A percentile compares a stretch with the other conserved stretches of the same genome.
phyloP scores from a whole-genome alignment of 345 rosid genomes.

The Linum tenue region DNA sequence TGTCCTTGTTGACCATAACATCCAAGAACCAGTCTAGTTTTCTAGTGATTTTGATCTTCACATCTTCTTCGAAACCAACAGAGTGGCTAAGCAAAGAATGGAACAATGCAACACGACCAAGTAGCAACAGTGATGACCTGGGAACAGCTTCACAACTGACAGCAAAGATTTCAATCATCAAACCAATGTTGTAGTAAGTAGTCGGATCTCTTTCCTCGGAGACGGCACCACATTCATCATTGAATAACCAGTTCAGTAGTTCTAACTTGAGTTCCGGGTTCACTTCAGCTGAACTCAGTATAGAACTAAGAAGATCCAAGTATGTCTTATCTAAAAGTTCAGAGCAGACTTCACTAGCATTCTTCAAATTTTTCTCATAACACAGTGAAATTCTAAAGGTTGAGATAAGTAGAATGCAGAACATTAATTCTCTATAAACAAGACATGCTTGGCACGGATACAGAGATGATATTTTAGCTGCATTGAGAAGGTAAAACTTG shows the following conservation, averaged over 20 bases:
- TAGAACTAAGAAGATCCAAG: slow-evolving; percentile 46
- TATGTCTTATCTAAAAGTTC: slow-evolving; percentile 73
- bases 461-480: slow-evolving; percentile 58
- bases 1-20: slow-evolving; percentile 41
- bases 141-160: slow-evolving; percentile 30
- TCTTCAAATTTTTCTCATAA: slow-evolving; percentile 35
- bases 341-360: slow-evolving; percentile 55
- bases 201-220: slow-evolving; percentile 19
- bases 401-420: slow-evolving; percentile 47
- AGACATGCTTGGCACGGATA: slow-evolving; percentile 59
- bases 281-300: slow-evolving; percentile 51
- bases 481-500: slow-evolving; percentile 80
- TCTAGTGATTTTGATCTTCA: slow-evolving; percentile 33
- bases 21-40: slow-evolving; percentile 71
- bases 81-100: slow-evolving; percentile 51
- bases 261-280: slow-evolving; percentile 44
- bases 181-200: slow-evolving; percentile 17
- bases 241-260: slow-evolving; percentile 56
- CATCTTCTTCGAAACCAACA: slow-evolving; percentile 38
- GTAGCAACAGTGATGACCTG: slow-evolving; percentile 26
- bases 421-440: slow-evolving; percentile 46
- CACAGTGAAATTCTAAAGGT: slow-evolving; percentile 47
- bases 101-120: slow-evolving; percentile 51
- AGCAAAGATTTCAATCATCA: slow-evolving; percentile 43
- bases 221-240: slow-evolving; percentile 23